Evolutionary conservation across 257 asterid genomes (phyloP), one percentile per base, ranked within the genome.

Genomic region (Rubia yunnanensis): DNA sequence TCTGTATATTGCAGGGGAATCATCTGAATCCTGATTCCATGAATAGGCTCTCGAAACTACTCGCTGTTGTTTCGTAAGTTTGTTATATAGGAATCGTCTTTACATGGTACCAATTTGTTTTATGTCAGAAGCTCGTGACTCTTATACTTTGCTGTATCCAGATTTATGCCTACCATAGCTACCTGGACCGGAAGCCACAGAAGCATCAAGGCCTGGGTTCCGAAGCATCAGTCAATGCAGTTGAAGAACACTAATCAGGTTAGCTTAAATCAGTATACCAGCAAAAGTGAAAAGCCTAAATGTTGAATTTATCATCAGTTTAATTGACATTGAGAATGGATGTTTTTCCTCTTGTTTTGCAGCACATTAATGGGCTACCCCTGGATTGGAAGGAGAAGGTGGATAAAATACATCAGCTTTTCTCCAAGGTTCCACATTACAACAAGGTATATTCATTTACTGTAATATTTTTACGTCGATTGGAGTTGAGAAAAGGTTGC

Each of bases 201-300:
- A 77, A 87, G 90, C 87, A 85, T 92, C 72, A 89, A 77, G 75
- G 94, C 96, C 46, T 89, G 95, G 97, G 73, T 83, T 65, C 97
- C 99, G 1, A 82, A 80, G 74, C 94, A 92, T 74, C 94, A 87
- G 66, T 89, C 97, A 23, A 92, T 87, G 97, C 97, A 83, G 85
- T 76, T 92, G 54, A 92, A 86, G 88, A 83, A 72, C 65, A 50
- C 87, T 67, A 72, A 87, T 74, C 99, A 83, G 92, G 98, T 84
- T 67, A 80, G 74, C 64, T 55, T 30, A 20, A 14, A 49, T 36
- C 44, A 28, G 27, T 49, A 17, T 39, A 65, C 5, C 5, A 63
- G 65, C 24, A 4, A 30, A 9, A 35, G n/a, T n/a, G n/a, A n/a
- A n/a, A n/a, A 0, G 24, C 24, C 13, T 49, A 0, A 17, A 15